Evolutionary conservation across 78 protist genomes (phyloP).

Genomic region (Dictyostelium firmibasis): DNA sequence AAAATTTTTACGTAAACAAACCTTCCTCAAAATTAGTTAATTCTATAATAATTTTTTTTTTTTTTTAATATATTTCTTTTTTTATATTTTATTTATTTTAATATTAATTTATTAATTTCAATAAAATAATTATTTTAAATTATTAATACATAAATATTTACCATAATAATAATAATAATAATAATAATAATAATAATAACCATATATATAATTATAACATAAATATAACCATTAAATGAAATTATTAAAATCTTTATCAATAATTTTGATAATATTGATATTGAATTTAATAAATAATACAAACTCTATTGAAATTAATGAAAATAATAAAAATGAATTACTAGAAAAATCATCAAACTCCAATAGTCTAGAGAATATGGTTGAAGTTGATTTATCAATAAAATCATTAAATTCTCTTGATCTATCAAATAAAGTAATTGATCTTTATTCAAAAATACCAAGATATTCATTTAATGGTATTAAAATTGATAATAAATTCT

Average conservation of each 20-base stretch:
- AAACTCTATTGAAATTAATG: background rate
- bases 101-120: background rate
- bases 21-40: background rate
- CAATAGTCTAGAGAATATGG: background rate
- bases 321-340: background rate
- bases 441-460: slow-evolving; percentile 4
- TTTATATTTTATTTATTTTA: background rate
- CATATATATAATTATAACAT: background rate
- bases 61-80: background rate
- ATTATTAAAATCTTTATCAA: background rate
- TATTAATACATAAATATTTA: background rate
- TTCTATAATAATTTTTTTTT: background rate
- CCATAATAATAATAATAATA: too few species aligned
- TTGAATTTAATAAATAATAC: background rate
- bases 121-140: background rate
- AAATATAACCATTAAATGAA: background rate
- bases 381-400: background rate
- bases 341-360: background rate
- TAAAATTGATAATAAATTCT: background rate
- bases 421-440: background rate
- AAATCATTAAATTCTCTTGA: background rate
- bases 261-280: background rate
- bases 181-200: too few species aligned
- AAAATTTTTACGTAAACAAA: background rate
- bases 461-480: slow-evolving; percentile 4